Conservation (phyloP, 108 stramenopile genomes). For the Cyclotella kingstonii region DNA sequence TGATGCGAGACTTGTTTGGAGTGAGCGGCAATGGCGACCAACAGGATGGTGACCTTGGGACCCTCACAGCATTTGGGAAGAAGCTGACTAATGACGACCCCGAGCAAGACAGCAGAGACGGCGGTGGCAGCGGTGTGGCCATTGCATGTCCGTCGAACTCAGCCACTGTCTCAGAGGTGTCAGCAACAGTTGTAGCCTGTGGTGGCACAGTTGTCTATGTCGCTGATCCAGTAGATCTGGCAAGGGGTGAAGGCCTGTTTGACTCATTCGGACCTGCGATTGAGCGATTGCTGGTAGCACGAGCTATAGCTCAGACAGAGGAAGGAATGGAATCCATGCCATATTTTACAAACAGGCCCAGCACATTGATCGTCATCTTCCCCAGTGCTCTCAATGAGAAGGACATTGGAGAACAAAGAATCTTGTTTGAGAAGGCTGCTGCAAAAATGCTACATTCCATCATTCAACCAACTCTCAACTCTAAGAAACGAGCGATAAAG, state of each 20-base stretch:
- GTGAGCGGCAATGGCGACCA: constrained; percentile 31
- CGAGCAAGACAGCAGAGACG: constrained; percentile 17
- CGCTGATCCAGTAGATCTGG: constrained; percentile 57
- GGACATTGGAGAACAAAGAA: constrained; percentile 30
- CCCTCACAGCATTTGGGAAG: constrained; percentile 70
- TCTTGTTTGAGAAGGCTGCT: constrained; percentile 51
- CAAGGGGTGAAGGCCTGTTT: constrained; percentile 77
- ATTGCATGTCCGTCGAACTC: constrained; percentile 45
- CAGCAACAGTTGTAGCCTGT: constrained; percentile 71
- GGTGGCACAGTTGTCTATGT: constrained; percentile 72
- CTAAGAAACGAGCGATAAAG: constrained; percentile 35
- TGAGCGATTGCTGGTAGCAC: constrained; percentile 55
- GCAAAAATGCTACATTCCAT: constrained; percentile 55
- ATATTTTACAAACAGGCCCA: constrained; percentile 13
- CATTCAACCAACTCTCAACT: constrained; percentile 44
- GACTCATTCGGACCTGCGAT: constrained; percentile 75
- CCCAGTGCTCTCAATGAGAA: constrained; percentile 19
- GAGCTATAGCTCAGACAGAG: constrained; percentile 22
- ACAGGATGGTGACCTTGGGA: constrained; percentile 44
- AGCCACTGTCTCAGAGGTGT: constrained; percentile 54
- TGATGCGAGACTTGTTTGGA: constrained; percentile 48
- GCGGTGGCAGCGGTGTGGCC: constrained; percentile 53
- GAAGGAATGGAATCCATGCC: constrained; percentile 2
- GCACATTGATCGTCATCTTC: constrained; percentile 61
- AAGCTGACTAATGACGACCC: constrained; percentile 20